These are phyloP conservation scores for Styphnolobium japonicum DNA, from an alignment of 306 rosid species.

Conservation along the genomic window DNA sequence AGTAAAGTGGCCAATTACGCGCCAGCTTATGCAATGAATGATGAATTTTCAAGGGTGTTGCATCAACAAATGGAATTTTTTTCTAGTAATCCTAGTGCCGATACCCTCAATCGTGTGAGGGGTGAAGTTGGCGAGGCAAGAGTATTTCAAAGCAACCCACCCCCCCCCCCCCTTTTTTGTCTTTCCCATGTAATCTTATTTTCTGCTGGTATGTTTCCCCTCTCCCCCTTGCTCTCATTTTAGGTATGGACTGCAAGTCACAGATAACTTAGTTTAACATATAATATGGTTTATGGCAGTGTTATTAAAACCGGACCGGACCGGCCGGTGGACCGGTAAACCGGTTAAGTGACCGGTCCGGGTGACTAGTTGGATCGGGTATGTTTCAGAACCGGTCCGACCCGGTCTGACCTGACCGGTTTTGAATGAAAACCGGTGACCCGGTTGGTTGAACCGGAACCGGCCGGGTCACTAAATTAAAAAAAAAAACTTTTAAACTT, in stretches of 20 bases:
- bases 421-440: too few species aligned
- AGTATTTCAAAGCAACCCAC: not conserved
- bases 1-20: constrained; percentile 61
- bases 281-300: not conserved
- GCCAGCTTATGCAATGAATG: constrained; percentile 77
- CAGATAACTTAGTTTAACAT: not conserved
- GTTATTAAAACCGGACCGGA: too few species aligned
- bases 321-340: too few species aligned
- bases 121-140: constrained; percentile 72
- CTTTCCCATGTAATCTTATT: not conserved
- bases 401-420: too few species aligned
- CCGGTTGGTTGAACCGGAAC: too few species aligned
- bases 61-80: constrained; percentile 78
- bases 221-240: not conserved
- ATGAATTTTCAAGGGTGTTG: constrained; percentile 71
- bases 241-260: not conserved
- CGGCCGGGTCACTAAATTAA: too few species aligned
- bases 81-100: constrained; percentile 63
- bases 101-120: constrained; percentile 66
- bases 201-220: not conserved
- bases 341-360: too few species aligned
- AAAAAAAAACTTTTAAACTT: too few species aligned
- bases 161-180: not conserved
- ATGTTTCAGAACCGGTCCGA: too few species aligned
- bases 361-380: too few species aligned